Evolutionary conservation across 495 filamentous ascomycete species (phyloP).

Genomic region (Penicillium pulvis): DNA sequence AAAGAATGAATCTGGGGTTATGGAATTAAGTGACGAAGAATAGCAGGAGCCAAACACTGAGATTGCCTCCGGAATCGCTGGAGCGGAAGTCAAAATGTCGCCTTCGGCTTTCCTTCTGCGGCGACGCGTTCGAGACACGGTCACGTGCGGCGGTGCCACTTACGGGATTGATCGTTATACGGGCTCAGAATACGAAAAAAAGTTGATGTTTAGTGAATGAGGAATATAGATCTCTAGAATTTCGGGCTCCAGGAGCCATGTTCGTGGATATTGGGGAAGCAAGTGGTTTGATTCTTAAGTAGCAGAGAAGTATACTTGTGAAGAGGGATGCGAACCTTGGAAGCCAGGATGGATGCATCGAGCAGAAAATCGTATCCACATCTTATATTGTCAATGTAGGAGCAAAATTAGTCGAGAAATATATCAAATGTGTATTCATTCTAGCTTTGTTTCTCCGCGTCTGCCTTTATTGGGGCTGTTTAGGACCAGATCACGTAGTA

Average conservation of each 20-base stretch:
- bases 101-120: constrained; percentile 23
- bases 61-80: constrained; percentile 7
- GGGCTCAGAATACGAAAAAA: neutral
- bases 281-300: neutral
- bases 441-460: no score
- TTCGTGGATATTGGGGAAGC: neutral
- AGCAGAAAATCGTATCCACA: no score
- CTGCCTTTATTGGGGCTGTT: no score
- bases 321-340: no score
- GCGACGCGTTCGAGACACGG: constrained; percentile 43
- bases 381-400: no score
- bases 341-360: no score
- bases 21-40: constrained; percentile 6
- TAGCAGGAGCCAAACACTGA: constrained; percentile 12
- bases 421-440: no score
- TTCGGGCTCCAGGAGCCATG: no score
- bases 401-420: no score
- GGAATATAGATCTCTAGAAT: no score
- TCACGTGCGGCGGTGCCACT: constrained; percentile 35
- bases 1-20: neutral
- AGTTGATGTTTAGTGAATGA: no score
- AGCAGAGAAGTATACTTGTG: neutral
- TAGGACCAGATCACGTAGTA: no score
- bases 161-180: constrained; percentile 3
- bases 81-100: constrained; percentile 16